Evolutionary conservation across 495 filamentous ascomycete genomes (phyloP), one percentile per base, ranked within the genome.

Genomic region (Daldinia loculata): DNA sequence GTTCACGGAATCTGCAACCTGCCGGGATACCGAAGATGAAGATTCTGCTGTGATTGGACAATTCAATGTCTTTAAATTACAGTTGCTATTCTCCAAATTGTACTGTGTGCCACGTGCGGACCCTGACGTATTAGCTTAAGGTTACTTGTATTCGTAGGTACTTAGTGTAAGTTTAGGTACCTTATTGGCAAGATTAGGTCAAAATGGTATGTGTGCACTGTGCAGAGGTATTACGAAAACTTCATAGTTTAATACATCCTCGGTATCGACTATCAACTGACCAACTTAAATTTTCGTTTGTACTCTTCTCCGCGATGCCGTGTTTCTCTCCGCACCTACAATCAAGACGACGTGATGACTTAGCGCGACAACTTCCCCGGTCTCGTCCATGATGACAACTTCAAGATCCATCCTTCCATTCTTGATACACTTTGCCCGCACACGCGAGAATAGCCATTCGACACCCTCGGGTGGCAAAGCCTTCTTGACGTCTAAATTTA

Each of bases 401-500:
- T 89, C 84, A 22, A 90, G 66, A 79, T 92, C 90, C 68, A 88
- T 86, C 53, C 89, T 76, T 3, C 90, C 90, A 62, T 88, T 84
- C 17, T 81, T 78, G 15, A 92, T 83, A 72, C 78, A 75, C 76
- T 86, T 88, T 0, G 83, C 80, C 56, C 82, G 78, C 17, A 88
- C 80, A 9, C 89, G 83, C 63, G 80, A 83, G 76, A 88, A 90
- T 56, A 92, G 72, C 89, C 89, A 91, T 62, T 90, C 84, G 36
- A 86, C 87, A 1, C 89, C 89, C 34, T 80, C 80, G n/a, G 77
- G 75, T 8, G 89, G 88, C 53, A 92, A 77, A 34, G 75, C 70
- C 70, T 87, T 89, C 81, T 92, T 92, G 62, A 92, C 77, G 68
- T 92, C 90, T 30, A 92, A 66, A 70, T 87, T 88, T 71, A 92